A percentile compares a stretch with the other conserved stretches of the same genome.
These are phyloP conservation scores for Neurospora sp. DNA, from an alignment of 495 filamentous ascomycete species.

Conservation along the genomic window DNA sequence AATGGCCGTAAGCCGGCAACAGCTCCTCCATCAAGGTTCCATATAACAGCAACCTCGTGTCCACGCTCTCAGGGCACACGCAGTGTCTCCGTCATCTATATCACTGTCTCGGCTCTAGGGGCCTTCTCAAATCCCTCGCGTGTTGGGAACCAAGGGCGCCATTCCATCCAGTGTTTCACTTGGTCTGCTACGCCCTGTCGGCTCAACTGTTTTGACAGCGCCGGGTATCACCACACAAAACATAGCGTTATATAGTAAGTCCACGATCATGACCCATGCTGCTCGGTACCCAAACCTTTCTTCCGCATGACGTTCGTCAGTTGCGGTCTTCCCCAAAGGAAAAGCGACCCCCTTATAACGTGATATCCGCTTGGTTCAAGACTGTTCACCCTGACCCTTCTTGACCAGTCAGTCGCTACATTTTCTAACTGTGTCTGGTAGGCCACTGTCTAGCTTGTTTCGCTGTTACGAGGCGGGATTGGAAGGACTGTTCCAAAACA, in stretches of 20 bases:
- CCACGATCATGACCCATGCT: neutral
- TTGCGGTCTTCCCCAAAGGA: neutral
- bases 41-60: neutral
- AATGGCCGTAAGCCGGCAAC: neutral
- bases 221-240: conserved; percentile 9
- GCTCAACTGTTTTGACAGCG: conserved; percentile 6
- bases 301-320: neutral
- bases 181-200: conserved; percentile 2
- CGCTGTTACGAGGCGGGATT: neutral
- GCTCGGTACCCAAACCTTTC: neutral
- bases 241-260: neutral
- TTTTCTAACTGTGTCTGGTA: neutral
- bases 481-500: neutral
- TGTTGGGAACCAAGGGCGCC: neutral
- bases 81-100: conserved; percentile 12
- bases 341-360: neutral
- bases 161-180: conserved; percentile 5
- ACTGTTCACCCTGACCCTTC: neutral
- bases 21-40: neutral
- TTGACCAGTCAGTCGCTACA: neutral
- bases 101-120: conserved; percentile 8
- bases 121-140: neutral
- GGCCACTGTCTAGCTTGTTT: neutral
- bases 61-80: neutral
- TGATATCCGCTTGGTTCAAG: neutral